Base-by-base conservation (phyloP, 345 rosid species). In the Eucalyptus erythrocorys region DNA sequence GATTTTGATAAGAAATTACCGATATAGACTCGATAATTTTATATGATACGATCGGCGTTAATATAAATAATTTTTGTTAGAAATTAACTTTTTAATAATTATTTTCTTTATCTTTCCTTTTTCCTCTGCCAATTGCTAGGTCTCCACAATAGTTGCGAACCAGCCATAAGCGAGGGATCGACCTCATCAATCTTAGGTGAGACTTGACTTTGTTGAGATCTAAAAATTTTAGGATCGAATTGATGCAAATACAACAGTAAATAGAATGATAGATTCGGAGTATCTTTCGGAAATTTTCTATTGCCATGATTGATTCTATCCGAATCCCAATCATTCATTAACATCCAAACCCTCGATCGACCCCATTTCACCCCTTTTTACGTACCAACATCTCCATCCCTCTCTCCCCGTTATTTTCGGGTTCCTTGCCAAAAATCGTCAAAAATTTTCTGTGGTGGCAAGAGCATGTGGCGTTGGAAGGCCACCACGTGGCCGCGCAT, bases 1-100 rank as follows among this genome's bases (percentile, higher is more conserved):
- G 10, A 71, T 71, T 37, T 37, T 71, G 7, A 21, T 0, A 0
- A 0, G 0, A 37, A 37, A 37, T 37, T 71, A 3, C 2, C 5
- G 1, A 2, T 3, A 11, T 71, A 1, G 1, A 71, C 2, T 0
- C 7, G 8, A 22, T 24, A 1, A 24, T 24, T 22, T 8, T 24
- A 55, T 3, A 55, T 55, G 0, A 26, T 10, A 24, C 1, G 1
- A 8, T 0, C 0, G 3, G 4, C 1, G 9, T 0, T 55, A 24
- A 55, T 3, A 8, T 55, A 0, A 26, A 59, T 59, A 59, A 3
- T 6, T 51, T 21, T 14, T 9, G 17, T n/a, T 14, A 17, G 16
- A 19, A 19, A 12, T 11, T 3, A 55, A 55, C 5, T 55, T 55
- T 55, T 10, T 55, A 55, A 55, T 24, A 55, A 24, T 55, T 55